Base-by-base conservation (phyloP, 306 rosid genomes). In the Betula pendula region DNA sequence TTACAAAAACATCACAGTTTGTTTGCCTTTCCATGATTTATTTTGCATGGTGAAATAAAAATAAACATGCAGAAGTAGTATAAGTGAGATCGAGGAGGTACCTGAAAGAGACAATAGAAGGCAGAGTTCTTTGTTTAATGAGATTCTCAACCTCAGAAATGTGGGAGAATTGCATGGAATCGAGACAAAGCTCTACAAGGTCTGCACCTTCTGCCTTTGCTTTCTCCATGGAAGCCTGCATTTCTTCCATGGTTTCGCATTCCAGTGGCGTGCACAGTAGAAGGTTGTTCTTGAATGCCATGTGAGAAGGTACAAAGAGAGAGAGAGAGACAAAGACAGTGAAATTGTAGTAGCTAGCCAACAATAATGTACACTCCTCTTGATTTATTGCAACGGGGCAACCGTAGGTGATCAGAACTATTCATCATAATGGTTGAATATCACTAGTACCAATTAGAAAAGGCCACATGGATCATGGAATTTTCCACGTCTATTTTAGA, bases 161-260 rank as follows among this genome's bases (percentile, higher is more conserved):
- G 27, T 67, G 74, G 49, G 79, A 79, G 29, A 73, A 58, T 33
- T 78, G 42, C 74, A 67, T 42, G 38, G 83, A 79, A 33, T 66
- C 75, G 15, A 79, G 22, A 24, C 74, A 77, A 44, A 79, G 74
- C 83, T 79, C 83, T 27, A 79, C 83, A 33, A 79, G 74, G 69
- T 79, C 79, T 11, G 83, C 83, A 7, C 75, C 83, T 66, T 79
- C 78, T 29, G 79, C 79, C 47, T 79, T 79, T 53, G 83, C 83
- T 38, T 44, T 35, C 50, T 53, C 70, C 83, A 79, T 79, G 44
- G 83, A 79, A 56, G 70, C 79, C 22, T 29, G 8, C 63, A 47
- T 73, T 51, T 73, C 70, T 20, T 24, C 78, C 74, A 66, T 35
- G 40, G 74, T 42, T 45, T 31, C 33, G 45, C 59, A 51, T 56